Evolutionary conservation across 1,284 basidiomycete genomes (phyloP).

Genomic region (Ustilago sp.): DNA sequence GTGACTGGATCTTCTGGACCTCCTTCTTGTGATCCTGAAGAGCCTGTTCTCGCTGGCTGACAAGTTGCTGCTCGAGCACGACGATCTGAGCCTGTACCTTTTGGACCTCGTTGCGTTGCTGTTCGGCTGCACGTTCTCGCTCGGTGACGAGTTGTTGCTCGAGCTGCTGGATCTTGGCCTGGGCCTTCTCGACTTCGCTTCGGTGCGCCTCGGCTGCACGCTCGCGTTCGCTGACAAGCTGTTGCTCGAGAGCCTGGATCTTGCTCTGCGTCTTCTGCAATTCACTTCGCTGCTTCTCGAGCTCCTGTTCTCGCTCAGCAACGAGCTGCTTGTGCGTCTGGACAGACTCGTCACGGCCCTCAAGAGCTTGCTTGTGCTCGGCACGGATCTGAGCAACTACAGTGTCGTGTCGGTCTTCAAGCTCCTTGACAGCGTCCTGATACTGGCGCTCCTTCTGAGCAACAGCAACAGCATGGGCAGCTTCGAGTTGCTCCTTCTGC

Average conservation of each 20-base stretch:
- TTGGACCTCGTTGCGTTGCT: constrained; percentile 23
- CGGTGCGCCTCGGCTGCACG: constrained; percentile 21
- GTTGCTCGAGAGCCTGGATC: constrained; percentile 17
- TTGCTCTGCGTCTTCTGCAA: constrained; percentile 27
- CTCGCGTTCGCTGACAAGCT: constrained; percentile 25
- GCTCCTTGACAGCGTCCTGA: constrained; percentile 44
- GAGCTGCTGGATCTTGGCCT: constrained; percentile 2
- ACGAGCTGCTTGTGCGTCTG: constrained; percentile 30
- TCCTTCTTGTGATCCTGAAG: constrained; percentile 22
- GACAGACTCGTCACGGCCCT: constrained; percentile 35
- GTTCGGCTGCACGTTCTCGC: constrained; percentile 26
- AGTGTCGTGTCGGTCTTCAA: constrained; percentile 43
- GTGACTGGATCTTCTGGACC: constrained; percentile 21
- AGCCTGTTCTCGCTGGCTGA: constrained; percentile 16
- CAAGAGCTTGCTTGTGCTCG: constrained; percentile 47
- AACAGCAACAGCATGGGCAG: constrained; percentile 37
- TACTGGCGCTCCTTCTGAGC: constrained; percentile 51
- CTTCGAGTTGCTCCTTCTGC: constrained; percentile 42
- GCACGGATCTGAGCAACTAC: constrained; percentile 35
- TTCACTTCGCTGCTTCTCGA: constrained; percentile 22
- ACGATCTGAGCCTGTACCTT: constrained; percentile 17
- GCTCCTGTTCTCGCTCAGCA: constrained; percentile 25
- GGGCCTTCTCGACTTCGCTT: constrained; percentile 16
- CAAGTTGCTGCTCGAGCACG: constrained; percentile 25
- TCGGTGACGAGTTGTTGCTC: constrained; percentile 26